Evolutionary conservation across 257 asterid genomes (phyloP).

Genomic region (Salvia miltiorrhiza): DNA sequence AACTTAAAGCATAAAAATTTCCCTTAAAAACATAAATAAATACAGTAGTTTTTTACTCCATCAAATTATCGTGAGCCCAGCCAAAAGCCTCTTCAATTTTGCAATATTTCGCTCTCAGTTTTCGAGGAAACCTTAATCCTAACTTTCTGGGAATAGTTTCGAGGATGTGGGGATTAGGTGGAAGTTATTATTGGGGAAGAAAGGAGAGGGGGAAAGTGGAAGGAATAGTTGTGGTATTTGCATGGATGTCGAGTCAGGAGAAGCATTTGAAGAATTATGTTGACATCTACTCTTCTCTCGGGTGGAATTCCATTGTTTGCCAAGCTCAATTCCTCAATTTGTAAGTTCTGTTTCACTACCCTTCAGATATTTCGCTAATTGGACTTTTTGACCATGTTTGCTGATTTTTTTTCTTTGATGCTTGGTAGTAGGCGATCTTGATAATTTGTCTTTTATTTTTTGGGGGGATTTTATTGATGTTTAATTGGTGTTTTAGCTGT

Average conservation of each 20-base stretch:
- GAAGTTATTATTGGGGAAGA: constrained; percentile 82
- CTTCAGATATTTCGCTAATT: not conserved
- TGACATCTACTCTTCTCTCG: constrained; percentile 69
- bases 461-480: not conserved
- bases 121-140: not conserved
- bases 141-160: constrained; percentile 4
- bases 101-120: not conserved
- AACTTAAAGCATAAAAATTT: not conserved
- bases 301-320: constrained; percentile 90
- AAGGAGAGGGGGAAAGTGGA: constrained; percentile 59
- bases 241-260: constrained; percentile 91
- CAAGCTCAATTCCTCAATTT: constrained; percentile 78
- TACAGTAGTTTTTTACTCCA: no score
- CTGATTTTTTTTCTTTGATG: not conserved
- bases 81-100: not conserved
- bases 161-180: constrained; percentile 92
- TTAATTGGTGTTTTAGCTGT: not conserved
- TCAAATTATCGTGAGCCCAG: not conserved
- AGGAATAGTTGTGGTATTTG: constrained; percentile 84
- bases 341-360: constrained; percentile 38
- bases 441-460: not conserved
- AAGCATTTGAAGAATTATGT: constrained; percentile 64
- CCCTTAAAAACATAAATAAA: not conserved
- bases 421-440: constrained; percentile 1
- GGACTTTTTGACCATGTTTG: not conserved